These are phyloP conservation scores for Apiospora marii DNA, from an alignment of 2,329 filamentous ascomycete genomes.

Conservation along the genomic window DNA sequence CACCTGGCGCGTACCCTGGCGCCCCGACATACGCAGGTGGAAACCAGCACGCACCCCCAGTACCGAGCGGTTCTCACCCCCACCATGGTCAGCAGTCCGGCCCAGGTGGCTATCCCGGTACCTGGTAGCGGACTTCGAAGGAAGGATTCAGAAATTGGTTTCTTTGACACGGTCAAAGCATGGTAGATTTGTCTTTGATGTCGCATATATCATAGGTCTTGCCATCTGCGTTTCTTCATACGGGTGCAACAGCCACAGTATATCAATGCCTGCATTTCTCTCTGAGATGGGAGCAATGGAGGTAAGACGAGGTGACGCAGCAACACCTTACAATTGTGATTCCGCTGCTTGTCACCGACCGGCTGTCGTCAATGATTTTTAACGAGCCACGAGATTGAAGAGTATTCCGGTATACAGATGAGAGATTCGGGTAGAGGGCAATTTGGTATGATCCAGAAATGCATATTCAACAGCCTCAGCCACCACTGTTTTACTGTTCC, in stretches of 20 bases:
- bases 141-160: slow-evolving; percentile 2
- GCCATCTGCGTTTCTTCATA: slow-evolving; percentile 18
- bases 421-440: slow-evolving; percentile 14
- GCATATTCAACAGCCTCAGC: slow-evolving; percentile 22
- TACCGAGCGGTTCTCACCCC: slow-evolving; percentile 37
- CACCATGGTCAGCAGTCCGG: slow-evolving; percentile 39
- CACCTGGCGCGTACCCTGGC: slow-evolving; percentile 37
- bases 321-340: slow-evolving; percentile 9
- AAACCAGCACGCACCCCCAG: slow-evolving; percentile 34
- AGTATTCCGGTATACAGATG: slow-evolving; percentile 7
- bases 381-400: slow-evolving; percentile 18
- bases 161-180: neutral
- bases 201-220: slow-evolving; percentile 20
- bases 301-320: neutral
- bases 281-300: slow-evolving; percentile 11
- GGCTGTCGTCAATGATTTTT: neutral
- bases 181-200: slow-evolving; percentile 23
- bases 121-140: slow-evolving; percentile 36
- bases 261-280: slow-evolving; percentile 14
- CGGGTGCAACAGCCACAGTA: slow-evolving; percentile 18
- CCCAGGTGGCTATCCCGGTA: slow-evolving; percentile 45
- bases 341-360: neutral
- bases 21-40: slow-evolving; percentile 39
- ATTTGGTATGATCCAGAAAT: slow-evolving; percentile 15
- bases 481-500: slow-evolving; percentile 40